These are phyloP conservation scores for Monosporascus sp. DNA, from an alignment of 2,329 filamentous ascomycete genomes.

Conservation along the genomic window DNA sequence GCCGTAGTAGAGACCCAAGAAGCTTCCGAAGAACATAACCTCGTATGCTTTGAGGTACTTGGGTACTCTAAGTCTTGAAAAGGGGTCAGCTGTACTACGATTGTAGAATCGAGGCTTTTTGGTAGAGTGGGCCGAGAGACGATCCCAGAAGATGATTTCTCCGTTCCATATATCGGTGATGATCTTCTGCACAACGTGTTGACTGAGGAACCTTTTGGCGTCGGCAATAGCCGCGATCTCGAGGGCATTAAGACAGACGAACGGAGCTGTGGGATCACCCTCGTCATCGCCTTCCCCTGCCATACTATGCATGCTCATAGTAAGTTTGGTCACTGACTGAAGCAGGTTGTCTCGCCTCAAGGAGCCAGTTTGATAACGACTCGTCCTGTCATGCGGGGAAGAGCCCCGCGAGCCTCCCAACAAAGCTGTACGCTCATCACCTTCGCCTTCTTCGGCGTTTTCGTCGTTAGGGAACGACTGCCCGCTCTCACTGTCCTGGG, in stretches of 20 bases:
- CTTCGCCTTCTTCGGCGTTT: constrained; percentile 33
- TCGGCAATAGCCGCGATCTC: constrained; percentile 67
- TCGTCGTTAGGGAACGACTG: constrained; percentile 14
- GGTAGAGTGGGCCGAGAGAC: constrained; percentile 54
- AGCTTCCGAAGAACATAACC: constrained; percentile 62
- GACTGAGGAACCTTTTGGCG: constrained; percentile 67
- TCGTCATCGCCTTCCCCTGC: constrained; percentile 40
- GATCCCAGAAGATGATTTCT: constrained; percentile 70
- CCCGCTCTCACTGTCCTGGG: constrained; percentile 30
- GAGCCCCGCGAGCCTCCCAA: constrained; percentile 27
- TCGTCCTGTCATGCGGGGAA: constrained; percentile 11
- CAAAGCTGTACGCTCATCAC: constrained; percentile 43
- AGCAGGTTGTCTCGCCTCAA: constrained; percentile 44
- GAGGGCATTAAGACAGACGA: constrained; percentile 76
- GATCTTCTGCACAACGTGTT: constrained; percentile 64
- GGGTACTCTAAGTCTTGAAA: constrained; percentile 65
- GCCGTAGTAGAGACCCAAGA: constrained; percentile 77
- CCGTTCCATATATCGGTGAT: constrained; percentile 69
- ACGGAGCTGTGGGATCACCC: constrained; percentile 63
- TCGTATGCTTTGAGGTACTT: constrained; percentile 69
- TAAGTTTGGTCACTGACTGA: constrained; percentile 51
- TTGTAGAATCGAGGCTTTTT: constrained; percentile 66
- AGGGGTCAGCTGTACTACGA: constrained; percentile 52
- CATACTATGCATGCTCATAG: constrained; percentile 37
- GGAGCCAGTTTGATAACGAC: constrained; percentile 30